phyloP scores from a whole-genome alignment of 306 rosid genomes.

The Inga leiocalycina region DNA sequence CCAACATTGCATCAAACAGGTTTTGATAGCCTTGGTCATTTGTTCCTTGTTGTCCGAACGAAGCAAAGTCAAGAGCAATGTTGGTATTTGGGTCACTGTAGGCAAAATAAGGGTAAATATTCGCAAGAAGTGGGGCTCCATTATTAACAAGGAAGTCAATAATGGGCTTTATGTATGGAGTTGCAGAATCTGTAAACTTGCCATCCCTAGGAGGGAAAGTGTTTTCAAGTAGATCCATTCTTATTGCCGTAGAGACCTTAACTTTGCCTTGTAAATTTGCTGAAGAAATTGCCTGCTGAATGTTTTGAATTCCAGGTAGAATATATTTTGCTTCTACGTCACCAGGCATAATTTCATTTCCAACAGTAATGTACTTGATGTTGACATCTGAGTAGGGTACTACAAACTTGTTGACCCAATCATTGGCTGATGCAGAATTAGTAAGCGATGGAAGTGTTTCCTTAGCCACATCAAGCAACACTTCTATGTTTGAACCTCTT shows the following conservation, averaged over 20 bases:
- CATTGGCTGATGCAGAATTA: background rate
- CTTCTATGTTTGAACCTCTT: background rate
- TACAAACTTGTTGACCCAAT: conserved; percentile 28
- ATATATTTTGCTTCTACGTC: conserved; percentile 29
- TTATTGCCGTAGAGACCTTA: conserved; percentile 65
- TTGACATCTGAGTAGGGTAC: conserved; percentile 43
- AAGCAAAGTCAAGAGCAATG: conserved; percentile 45
- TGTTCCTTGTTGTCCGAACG: conserved; percentile 41
- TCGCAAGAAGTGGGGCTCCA: conserved; percentile 68
- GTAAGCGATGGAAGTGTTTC: background rate
- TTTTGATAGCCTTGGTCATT: conserved; percentile 3
- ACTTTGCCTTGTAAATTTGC: conserved; percentile 51
- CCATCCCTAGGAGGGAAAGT: conserved; percentile 52
- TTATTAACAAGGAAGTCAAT: conserved; percentile 36
- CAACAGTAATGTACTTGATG: conserved; percentile 49
- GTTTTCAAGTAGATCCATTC: conserved; percentile 18
- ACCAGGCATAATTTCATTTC: conserved; percentile 48
- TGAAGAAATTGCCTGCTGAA: conserved; percentile 39
- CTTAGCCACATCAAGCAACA: background rate
- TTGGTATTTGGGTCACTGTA: background rate
- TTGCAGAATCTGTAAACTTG: conserved; percentile 32
- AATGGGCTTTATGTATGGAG: conserved; percentile 43
- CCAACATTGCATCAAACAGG: background rate
- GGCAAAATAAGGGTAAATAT: conserved; percentile 61
- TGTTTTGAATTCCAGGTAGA: conserved; percentile 41